Conservation (phyloP, 306 rosid genomes). For the Cucurbita moschata region DNA sequence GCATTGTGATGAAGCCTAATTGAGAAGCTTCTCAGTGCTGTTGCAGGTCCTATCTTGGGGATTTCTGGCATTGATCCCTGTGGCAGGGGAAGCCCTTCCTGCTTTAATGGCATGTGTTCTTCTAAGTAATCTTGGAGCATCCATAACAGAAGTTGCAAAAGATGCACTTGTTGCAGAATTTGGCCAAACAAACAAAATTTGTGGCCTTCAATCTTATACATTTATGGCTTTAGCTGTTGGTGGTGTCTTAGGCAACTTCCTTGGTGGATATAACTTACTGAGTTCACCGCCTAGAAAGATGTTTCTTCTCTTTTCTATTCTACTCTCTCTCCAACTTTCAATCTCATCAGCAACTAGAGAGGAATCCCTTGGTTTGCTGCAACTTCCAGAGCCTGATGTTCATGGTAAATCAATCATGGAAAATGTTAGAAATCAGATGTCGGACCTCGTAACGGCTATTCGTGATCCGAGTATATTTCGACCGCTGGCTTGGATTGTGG, state of each 20-base stretch:
- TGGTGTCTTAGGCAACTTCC: constrained; percentile 71
- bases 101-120: constrained; percentile 43
- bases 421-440: constrained; percentile 33
- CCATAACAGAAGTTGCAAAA: constrained; percentile 74
- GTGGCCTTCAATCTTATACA: constrained; percentile 69
- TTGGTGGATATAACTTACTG: constrained; percentile 58
- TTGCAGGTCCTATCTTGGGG: constrained; percentile 86
- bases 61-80: constrained; percentile 46
- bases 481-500: constrained; percentile 67
- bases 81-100: constrained; percentile 42
- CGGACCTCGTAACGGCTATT: constrained; percentile 34
- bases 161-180: constrained; percentile 91
- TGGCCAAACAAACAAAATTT: constrained; percentile 47
- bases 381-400: constrained; percentile 16
- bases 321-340: constrained; percentile 45
- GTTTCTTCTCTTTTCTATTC: constrained; percentile 40
- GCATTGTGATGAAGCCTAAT: neutral
- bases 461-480: constrained; percentile 25
- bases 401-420: constrained; percentile 25
- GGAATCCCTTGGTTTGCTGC: constrained; percentile 47
- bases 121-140: constrained; percentile 82
- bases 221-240: constrained; percentile 81
- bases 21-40: constrained; percentile 31
- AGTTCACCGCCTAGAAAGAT: constrained; percentile 45
- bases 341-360: constrained; percentile 45